Evolutionary conservation across 1,284 basidiomycete species (phyloP), one percentile per base, ranked within the genome.

Genomic region (Tremellales sp.): DNA sequence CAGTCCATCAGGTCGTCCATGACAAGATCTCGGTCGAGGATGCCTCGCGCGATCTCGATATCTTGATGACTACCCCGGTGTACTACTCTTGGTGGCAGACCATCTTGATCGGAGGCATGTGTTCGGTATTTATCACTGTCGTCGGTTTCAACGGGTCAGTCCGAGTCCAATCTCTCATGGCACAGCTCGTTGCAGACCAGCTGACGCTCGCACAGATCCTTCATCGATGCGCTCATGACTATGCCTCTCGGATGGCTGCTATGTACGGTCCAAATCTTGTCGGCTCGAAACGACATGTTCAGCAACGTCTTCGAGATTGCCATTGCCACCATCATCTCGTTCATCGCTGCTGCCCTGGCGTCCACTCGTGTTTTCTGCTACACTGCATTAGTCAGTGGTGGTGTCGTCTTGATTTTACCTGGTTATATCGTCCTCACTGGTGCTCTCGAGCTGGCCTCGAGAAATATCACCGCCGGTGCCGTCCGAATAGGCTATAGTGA

Each of bases 351-450:
- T 21, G 86, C 82, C 2, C 74, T 91, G 40, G 84, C 86, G 1
- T 80, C 83, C n/a, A 82, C 83, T 0, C 72, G 77, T 21, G 76
- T 80, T 46, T 86, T 93, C 55, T 94, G 91, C 75, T 94, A 89
- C 66, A 84, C 89, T 2, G 85, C 90, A 2, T 78, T 94, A 49
- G 86, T 88, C 0, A 89, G 87, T 3, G 82, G 82, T 15, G 86
- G 88, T 3, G 84, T 93, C 52, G 89, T 93, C 3, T 79, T 92
- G 45, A 94, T 94, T 60, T 78, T 94, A 4, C 91, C 88, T 12
- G 88, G 84, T 40, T 89, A 87, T 65, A 85, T 89, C 59, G 86
- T 90, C 13, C 77, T 89, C 10, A 83, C 79, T 54, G 89, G 88
- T 37, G 81, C 86, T 21, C 82, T 94, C 42, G 92, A 94, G 70